Conservation (phyloP, 2,329 filamentous ascomycete species). For the Paecilomyces sp. region DNA sequence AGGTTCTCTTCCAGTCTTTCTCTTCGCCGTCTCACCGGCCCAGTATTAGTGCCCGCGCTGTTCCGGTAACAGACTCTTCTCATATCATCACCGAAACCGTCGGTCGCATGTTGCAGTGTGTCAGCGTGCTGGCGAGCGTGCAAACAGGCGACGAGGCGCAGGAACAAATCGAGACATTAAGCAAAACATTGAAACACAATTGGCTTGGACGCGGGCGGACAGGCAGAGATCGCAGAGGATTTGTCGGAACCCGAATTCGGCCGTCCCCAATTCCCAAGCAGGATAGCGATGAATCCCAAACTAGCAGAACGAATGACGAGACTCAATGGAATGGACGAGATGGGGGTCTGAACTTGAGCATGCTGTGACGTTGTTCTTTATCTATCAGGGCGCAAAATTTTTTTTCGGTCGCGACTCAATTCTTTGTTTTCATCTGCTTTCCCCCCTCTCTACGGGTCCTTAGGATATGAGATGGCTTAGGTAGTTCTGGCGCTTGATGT, state of each 20-base stretch:
- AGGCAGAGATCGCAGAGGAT: conserved; percentile 79
- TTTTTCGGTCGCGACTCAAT: background rate
- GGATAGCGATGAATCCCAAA: background rate
- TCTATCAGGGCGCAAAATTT: background rate
- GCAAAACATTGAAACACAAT: conserved; percentile 86
- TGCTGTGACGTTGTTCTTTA: conserved; percentile 12
- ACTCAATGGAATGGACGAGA: conserved; percentile 14
- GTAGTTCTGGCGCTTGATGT: background rate
- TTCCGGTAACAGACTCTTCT: conserved; percentile 39
- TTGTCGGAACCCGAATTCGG: conserved; percentile 62
- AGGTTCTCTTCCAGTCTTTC: conserved; percentile 36
- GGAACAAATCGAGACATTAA: conserved; percentile 73
- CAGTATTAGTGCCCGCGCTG: conserved; percentile 24
- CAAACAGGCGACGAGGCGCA: conserved; percentile 66
- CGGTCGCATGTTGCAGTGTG: conserved; percentile 90
- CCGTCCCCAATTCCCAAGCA: conserved; percentile 8
- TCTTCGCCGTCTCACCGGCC: conserved; percentile 30
- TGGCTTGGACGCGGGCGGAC: conserved; percentile 90
- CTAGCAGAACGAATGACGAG: conserved; percentile 6
- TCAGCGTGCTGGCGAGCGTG: conserved; percentile 78
- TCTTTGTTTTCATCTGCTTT: conserved; percentile 6
- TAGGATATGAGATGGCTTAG: background rate
- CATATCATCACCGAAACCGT: conserved; percentile 87
- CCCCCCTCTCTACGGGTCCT: background rate
- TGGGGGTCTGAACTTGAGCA: conserved; percentile 22